Conservation (phyloP, 768 basidiomycete genomes). For the Pisolithus sp. region DNA sequence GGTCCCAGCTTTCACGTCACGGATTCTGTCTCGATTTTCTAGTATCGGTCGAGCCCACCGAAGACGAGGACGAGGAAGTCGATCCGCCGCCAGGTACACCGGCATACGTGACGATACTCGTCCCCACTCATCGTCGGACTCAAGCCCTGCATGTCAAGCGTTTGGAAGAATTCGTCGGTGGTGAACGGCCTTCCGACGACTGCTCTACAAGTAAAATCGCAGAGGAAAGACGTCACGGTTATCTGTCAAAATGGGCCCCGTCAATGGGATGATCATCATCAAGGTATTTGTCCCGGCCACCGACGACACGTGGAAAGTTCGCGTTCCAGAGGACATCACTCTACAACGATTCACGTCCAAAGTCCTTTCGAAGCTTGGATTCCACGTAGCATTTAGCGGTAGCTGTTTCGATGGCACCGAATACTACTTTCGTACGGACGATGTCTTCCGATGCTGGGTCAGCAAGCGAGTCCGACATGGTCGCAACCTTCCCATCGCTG, state of each 20-base stretch:
- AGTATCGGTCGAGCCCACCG: background rate
- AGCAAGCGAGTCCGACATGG: slow-evolving; percentile 26
- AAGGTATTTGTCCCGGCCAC: slow-evolving; percentile 35
- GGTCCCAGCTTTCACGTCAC: background rate
- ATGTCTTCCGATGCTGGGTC: slow-evolving; percentile 30
- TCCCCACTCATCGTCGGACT: slow-evolving; percentile 2
- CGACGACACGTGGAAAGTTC: slow-evolving; percentile 35
- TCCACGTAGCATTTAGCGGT: slow-evolving; percentile 29
- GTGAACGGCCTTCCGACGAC: background rate
- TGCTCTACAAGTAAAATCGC: background rate
- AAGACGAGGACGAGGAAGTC: slow-evolving; percentile 1
- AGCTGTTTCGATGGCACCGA: slow-evolving; percentile 23
- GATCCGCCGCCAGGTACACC: background rate
- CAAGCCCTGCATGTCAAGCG: background rate
- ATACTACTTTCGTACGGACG: slow-evolving; percentile 26
- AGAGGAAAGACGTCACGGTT: background rate
- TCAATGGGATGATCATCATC: slow-evolving; percentile 30
- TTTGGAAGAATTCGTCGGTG: background rate
- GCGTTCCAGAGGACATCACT: slow-evolving; percentile 25
- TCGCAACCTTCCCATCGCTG: slow-evolving; percentile 31
- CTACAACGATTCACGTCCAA: slow-evolving; percentile 26
- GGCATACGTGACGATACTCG: background rate
- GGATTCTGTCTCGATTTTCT: background rate
- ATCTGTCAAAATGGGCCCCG: slow-evolving; percentile 22
- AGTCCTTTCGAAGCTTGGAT: slow-evolving; percentile 32